phyloP scores from a whole-genome alignment of 306 rosid genomes.

The Albizia julibrissin region DNA sequence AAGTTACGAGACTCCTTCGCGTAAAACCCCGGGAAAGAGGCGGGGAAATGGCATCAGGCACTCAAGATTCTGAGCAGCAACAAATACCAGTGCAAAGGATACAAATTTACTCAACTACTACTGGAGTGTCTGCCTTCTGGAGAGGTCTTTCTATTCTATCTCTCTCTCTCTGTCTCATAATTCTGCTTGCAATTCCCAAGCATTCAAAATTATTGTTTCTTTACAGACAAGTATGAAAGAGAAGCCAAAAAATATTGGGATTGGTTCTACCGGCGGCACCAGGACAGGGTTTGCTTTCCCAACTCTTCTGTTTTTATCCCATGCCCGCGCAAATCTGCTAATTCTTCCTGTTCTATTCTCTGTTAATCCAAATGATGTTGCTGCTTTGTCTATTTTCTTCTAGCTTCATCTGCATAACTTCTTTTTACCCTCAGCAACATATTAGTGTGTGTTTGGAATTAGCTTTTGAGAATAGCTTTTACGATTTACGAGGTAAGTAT shows the following conservation, averaged over 20 bases:
- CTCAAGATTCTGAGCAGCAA: constrained; percentile 44
- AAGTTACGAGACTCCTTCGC: neutral
- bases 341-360: neutral
- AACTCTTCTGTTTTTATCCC: neutral
- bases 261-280: constrained; percentile 85
- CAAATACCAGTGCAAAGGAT: constrained; percentile 50
- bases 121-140: constrained; percentile 80
- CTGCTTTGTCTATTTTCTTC: constrained; percentile 6
- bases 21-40: constrained; percentile 6
- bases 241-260: constrained; percentile 97
- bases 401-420: constrained; percentile 13
- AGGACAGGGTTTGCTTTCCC: constrained; percentile 62
- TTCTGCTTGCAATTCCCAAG: neutral
- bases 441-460: no score
- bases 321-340: neutral
- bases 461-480: no score
- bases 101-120: constrained; percentile 71
- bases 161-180: neutral
- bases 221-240: constrained; percentile 81
- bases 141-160: constrained; percentile 57
- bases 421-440: no score
- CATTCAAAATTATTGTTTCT: neutral
- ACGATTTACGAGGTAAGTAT: no score
- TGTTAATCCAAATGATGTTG: constrained; percentile 18
- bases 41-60: constrained; percentile 52